Conservation (phyloP, 2,329 filamentous ascomycete genomes). For the Botrytis cinerea region DNA sequence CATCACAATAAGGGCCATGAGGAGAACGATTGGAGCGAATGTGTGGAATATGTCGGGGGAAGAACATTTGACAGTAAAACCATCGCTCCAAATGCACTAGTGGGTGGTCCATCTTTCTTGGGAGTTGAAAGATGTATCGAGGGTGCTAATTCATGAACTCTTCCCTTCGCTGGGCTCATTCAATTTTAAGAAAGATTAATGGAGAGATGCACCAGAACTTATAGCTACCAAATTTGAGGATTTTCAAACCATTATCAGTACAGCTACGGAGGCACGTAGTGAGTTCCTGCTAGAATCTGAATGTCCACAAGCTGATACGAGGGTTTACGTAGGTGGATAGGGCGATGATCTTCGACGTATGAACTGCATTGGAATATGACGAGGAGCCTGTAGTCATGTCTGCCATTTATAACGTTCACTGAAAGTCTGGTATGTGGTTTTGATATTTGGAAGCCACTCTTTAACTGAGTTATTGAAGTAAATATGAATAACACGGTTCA, state of each 20-base stretch:
- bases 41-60: background rate
- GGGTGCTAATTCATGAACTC: background rate
- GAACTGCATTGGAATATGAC: background rate
- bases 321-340: background rate
- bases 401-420: no score
- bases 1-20: background rate
- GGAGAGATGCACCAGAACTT: conserved; percentile 6
- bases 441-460: background rate
- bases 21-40: background rate
- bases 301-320: background rate
- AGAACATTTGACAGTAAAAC: background rate
- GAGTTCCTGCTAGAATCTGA: background rate
- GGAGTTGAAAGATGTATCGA: background rate
- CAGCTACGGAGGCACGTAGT: background rate
- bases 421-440: background rate
- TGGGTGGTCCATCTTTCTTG: background rate
- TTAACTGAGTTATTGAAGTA: no score
- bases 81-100: background rate
- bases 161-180: background rate
- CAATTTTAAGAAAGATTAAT: conserved; percentile 2
- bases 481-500: background rate
- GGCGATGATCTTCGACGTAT: background rate
- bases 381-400: background rate
- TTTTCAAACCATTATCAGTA: background rate
- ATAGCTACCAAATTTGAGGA: background rate